These are phyloP conservation scores for Phytopythium delawarense DNA, from an alignment of 352 stramenopile genomes.

Conservation along the genomic window DNA sequence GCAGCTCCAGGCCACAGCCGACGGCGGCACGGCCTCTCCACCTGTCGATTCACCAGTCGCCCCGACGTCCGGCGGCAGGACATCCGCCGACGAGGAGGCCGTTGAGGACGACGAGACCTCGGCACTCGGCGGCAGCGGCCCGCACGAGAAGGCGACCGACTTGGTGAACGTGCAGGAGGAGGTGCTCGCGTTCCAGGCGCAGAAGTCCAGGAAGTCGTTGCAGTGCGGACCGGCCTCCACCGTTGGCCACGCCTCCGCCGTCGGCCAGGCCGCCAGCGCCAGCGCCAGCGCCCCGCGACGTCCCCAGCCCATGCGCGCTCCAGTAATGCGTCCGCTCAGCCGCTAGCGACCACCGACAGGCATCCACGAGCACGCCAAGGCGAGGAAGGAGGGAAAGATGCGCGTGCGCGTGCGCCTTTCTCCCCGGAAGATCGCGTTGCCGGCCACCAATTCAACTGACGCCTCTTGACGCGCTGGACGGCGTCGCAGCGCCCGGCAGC, in stretches of 20 bases:
- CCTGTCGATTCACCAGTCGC: not conserved
- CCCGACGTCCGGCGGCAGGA: not conserved
- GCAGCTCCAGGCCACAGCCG: slow-evolving; percentile 33
- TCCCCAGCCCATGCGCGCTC: not conserved
- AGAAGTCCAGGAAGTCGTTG: slow-evolving; percentile 34
- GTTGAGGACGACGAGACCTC: slow-evolving; percentile 5
- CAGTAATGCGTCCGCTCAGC: not conserved
- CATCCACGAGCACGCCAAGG: not conserved
- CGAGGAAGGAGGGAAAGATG: not conserved
- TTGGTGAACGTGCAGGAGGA: slow-evolving; percentile 46
- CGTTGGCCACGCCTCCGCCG: not conserved
- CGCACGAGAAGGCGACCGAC: slow-evolving; percentile 44
- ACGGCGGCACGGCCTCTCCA: not conserved
- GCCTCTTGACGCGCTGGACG: not conserved
- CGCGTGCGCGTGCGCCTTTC: not conserved
- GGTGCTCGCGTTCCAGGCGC: slow-evolving; percentile 40
- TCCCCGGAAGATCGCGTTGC: not conserved
- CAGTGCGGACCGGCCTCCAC: slow-evolving; percentile 30
- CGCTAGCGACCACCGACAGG: not conserved
- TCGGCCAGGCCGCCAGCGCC: not conserved
- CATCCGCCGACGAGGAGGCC: not conserved
- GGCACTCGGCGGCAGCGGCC: slow-evolving; percentile 7
- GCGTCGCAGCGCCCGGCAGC: not conserved
- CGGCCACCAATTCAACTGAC: not conserved
- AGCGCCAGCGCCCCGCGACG: not conserved